Evolutionary conservation across 2,329 filamentous ascomycete genomes (phyloP).

Genomic region (Cytospora piceicola): DNA sequence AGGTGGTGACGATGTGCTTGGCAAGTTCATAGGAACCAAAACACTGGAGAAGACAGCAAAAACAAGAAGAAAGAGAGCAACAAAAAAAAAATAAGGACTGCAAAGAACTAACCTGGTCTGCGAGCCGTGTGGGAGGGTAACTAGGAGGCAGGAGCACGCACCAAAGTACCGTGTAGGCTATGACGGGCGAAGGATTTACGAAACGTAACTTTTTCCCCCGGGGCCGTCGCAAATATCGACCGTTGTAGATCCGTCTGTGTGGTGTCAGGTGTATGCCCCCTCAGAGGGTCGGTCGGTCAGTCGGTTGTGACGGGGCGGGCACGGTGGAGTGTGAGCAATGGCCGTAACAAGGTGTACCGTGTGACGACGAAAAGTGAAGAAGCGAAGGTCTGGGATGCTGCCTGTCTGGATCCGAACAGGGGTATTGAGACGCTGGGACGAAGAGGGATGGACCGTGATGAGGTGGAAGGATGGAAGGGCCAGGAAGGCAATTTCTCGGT

Average conservation of each 20-base stretch:
- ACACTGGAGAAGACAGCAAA: slow-evolving; percentile 10
- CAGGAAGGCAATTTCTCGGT: neutral
- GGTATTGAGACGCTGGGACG: slow-evolving; percentile 7
- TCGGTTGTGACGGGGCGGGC: slow-evolving; percentile 20
- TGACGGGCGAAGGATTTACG: neutral
- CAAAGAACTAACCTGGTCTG: slow-evolving; percentile 5
- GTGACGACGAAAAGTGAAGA: slow-evolving; percentile 19
- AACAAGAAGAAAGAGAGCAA: slow-evolving; percentile 1
- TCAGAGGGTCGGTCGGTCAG: slow-evolving; percentile 17
- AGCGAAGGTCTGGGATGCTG: slow-evolving; percentile 20
- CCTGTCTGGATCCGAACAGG: slow-evolving; percentile 9
- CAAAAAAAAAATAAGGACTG: neutral
- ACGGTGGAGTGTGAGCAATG: slow-evolving; percentile 14
- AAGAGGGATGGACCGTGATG: neutral
- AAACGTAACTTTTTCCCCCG: slow-evolving; percentile 13
- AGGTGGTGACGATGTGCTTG: slow-evolving; percentile 1
- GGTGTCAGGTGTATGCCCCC: neutral
- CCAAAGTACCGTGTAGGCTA: slow-evolving; percentile 16
- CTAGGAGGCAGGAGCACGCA: neutral
- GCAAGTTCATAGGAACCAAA: neutral
- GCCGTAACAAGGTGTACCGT: slow-evolving; percentile 18
- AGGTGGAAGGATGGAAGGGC: neutral
- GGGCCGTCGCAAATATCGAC: slow-evolving; percentile 10
- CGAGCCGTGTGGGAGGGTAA: slow-evolving; percentile 6
- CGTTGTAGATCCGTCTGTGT: slow-evolving; percentile 19